Conservation (phyloP, 352 stramenopile species). For the Pythium insidiosum region DNA sequence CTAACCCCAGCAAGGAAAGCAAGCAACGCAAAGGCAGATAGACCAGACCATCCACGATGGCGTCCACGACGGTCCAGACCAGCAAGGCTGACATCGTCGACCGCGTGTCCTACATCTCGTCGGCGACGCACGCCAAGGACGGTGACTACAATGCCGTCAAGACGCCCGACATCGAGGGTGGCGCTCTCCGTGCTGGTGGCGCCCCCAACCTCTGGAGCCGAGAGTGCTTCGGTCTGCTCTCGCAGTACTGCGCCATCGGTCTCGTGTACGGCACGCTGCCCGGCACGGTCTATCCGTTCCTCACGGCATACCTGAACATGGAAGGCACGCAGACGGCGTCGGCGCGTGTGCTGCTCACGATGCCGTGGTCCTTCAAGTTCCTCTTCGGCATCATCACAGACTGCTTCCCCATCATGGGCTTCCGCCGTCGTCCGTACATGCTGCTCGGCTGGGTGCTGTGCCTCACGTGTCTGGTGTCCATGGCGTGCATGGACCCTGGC, state of each 20-base stretch:
- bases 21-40: no score
- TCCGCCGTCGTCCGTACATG: no score
- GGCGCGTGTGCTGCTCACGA: no score
- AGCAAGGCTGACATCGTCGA: conserved; percentile 12
- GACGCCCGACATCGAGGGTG: conserved; percentile 16
- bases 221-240: conserved; percentile 15
- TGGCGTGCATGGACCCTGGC: conserved; percentile 15
- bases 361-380: no score
- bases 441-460: conserved; percentile 19
- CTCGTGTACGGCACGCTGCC: no score
- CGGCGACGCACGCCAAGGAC: conserved; percentile 1
- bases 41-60: no score
- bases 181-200: conserved; percentile 19
- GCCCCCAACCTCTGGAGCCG: conserved; percentile 15
- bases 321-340: conserved; percentile 18
- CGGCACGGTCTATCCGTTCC: no score
- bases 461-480: conserved; percentile 9
- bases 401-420: no score
- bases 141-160: conserved; percentile 12
- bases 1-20: no score
- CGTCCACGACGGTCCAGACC: no score
- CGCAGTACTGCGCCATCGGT: conserved; percentile 23
- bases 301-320: conserved; percentile 21
- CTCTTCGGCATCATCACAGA: no score
- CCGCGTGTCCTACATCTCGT: conserved; percentile 15